A percentile compares a stretch with the other conserved stretches of the same genome.
These are phyloP conservation scores for Malbranchea zuffiana DNA, from an alignment of 2,329 filamentous ascomycete species.

Conservation along the genomic window DNA sequence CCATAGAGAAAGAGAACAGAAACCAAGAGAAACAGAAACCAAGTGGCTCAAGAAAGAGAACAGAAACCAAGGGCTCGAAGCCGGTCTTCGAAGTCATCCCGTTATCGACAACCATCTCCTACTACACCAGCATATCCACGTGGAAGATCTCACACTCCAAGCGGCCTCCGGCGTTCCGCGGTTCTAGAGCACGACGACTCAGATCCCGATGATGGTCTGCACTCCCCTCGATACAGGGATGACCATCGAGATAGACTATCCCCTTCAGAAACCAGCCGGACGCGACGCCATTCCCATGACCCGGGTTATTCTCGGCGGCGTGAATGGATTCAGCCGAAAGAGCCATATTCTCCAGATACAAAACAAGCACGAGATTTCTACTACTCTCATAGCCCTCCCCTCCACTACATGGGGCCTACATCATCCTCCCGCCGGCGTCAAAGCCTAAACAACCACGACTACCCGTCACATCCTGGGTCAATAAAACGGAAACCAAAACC, in stretches of 20 bases:
- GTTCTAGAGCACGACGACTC: neutral
- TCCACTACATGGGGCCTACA: too few relatives aligned
- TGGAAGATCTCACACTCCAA: conserved; percentile 9
- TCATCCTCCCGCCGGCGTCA: too few relatives aligned
- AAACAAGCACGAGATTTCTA: neutral
- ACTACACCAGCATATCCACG: neutral
- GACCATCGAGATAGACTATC: neutral
- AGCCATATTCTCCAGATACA: neutral
- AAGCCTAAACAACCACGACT: conserved; percentile 1
- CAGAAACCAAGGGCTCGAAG: neutral
- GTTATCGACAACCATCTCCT: conserved; percentile 1
- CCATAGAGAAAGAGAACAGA: neutral
- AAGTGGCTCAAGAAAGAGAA: conserved; percentile 1
- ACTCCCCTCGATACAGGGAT: neutral
- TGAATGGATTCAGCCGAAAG: too few relatives aligned
- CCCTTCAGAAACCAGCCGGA: neutral
- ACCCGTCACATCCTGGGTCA: too few relatives aligned
- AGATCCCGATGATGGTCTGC: neutral
- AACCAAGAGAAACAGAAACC: neutral
- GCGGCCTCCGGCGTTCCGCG: conserved; percentile 2
- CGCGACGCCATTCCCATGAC: conserved; percentile 8
- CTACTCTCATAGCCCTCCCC: too few relatives aligned
- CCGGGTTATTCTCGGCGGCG: neutral
- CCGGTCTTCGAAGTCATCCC: conserved; percentile 7
- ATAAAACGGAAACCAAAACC: too few relatives aligned